Conservation (phyloP, 257 asterid species). For the Fraxinus americana region DNA sequence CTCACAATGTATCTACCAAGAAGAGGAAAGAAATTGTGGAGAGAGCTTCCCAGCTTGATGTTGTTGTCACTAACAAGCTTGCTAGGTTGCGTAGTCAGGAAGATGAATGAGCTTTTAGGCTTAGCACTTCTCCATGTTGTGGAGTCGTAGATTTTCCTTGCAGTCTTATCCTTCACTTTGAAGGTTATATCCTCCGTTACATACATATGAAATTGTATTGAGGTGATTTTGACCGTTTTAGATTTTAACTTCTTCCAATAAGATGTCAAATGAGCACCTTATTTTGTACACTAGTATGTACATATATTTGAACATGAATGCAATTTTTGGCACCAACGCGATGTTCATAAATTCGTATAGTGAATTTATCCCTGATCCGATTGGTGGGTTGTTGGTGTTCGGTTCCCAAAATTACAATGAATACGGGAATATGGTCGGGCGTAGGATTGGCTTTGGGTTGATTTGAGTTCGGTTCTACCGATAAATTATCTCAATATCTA, state of each 20-base stretch:
- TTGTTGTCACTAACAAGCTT: slow-evolving; percentile 71
- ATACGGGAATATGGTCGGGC: too few species aligned
- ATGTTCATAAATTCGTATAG: too few species aligned
- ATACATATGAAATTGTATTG: neutral
- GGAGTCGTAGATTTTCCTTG: neutral
- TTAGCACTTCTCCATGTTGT: neutral
- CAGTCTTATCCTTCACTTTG: neutral
- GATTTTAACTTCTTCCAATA: neutral
- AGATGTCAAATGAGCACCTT: neutral
- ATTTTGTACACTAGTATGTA: neutral
- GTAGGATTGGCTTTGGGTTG: too few species aligned
- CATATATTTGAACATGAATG: neutral
- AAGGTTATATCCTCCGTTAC: neutral
- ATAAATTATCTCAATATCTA: too few species aligned
- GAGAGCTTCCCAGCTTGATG: slow-evolving; percentile 66
- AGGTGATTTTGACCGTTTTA: neutral
- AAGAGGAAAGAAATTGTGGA: slow-evolving; percentile 69
- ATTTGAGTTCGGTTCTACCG: too few species aligned
- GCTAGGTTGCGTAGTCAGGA: slow-evolving; percentile 74
- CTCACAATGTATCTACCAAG: slow-evolving; percentile 60
- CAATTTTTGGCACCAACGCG: neutral
- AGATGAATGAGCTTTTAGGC: slow-evolving; percentile 49
- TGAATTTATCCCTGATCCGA: too few species aligned
- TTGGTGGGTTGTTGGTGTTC: too few species aligned
- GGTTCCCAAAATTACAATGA: too few species aligned